Evolutionary conservation across 345 rosid genomes (phyloP).

Genomic region (Citrus inodora): DNA sequence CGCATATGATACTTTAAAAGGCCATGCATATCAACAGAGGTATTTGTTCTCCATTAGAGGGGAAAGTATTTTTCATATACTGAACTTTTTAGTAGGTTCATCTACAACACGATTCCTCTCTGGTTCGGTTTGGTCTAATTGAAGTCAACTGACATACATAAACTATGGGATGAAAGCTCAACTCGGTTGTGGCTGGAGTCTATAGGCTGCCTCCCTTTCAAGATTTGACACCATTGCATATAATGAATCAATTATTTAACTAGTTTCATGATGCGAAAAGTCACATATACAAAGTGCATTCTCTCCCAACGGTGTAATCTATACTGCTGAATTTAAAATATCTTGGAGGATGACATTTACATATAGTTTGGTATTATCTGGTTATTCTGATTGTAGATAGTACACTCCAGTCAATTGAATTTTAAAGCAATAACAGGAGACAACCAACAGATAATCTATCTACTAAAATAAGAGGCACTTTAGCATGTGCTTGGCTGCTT

Average conservation of each 20-base stretch:
- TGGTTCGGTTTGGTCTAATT: no score
- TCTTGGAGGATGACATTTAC: background rate
- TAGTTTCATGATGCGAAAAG: background rate
- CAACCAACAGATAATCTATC: background rate
- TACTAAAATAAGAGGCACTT: constrained; percentile 1
- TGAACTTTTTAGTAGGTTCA: background rate
- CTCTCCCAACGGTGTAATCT: background rate
- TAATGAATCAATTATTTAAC: background rate
- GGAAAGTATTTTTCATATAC: background rate
- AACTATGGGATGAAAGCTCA: background rate
- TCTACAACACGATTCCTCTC: no score
- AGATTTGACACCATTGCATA: background rate
- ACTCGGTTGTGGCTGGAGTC: background rate
- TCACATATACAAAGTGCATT: background rate
- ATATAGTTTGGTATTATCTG: background rate
- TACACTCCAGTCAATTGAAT: background rate
- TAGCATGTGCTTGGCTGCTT: background rate
- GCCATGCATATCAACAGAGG: background rate
- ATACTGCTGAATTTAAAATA: background rate
- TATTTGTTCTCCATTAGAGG: background rate
- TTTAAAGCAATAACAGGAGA: background rate
- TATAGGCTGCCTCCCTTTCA: background rate
- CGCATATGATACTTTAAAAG: background rate
- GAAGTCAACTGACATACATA: background rate
- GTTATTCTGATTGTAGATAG: background rate